Conservation (phyloP, 768 basidiomycete genomes). For the Arthromyces matolae region DNA sequence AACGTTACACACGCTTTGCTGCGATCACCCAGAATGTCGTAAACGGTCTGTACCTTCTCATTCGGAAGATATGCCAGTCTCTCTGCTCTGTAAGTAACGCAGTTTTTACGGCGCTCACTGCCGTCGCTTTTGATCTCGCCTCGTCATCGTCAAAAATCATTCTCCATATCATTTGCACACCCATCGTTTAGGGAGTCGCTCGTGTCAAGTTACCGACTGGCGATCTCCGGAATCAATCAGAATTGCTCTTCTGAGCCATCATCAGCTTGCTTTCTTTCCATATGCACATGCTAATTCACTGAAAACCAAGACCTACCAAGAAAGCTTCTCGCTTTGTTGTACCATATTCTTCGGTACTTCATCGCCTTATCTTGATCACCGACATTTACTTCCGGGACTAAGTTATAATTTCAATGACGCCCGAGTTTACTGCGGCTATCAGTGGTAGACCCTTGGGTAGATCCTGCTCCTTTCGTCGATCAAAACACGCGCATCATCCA, state of each 20-base stretch:
- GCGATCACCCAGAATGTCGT: no score
- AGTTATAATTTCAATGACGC: slow-evolving; percentile 10
- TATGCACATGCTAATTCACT: not conserved
- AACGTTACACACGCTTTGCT: no score
- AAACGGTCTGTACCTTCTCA: no score
- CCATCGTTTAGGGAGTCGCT: not conserved
- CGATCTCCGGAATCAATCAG: slow-evolving; percentile 1
- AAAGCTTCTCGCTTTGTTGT: not conserved
- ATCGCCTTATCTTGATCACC: slow-evolving; percentile 10
- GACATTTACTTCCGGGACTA: slow-evolving; percentile 6
- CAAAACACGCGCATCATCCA: slow-evolving; percentile 4
- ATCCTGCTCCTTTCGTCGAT: slow-evolving; percentile 9
- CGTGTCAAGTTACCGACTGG: not conserved
- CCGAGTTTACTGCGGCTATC: slow-evolving; percentile 19
- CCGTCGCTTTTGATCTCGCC: not conserved
- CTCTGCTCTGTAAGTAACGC: no score
- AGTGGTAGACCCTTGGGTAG: slow-evolving; percentile 5
- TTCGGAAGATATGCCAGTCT: no score
- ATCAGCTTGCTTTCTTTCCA: not conserved
- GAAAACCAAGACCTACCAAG: no score
- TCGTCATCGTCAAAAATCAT: slow-evolving; percentile 6
- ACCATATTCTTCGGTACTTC: not conserved
- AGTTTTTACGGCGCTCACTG: not conserved
- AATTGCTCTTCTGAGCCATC: not conserved
- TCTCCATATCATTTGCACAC: slow-evolving; percentile 3